phyloP scores from a whole-genome alignment of 2,329 filamentous ascomycete species.

The Decorospora gaudefroyi region DNA sequence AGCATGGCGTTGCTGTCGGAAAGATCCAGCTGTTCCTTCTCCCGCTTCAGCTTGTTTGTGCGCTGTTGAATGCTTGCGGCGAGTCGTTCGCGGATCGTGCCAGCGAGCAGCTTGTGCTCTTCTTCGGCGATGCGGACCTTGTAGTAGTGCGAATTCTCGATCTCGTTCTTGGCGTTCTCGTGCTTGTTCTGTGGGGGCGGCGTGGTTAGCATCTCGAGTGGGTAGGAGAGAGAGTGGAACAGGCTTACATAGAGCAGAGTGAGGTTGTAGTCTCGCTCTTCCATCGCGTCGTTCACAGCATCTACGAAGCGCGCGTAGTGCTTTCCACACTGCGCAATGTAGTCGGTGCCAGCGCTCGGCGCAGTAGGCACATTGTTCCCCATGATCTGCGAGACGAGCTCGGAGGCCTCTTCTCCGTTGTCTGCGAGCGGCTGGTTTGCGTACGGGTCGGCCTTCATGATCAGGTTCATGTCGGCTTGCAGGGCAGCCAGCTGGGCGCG shows the following conservation, averaged over 20 bases:
- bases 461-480: slow-evolving; percentile 86
- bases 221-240: background rate
- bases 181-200: slow-evolving; percentile 58
- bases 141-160: slow-evolving; percentile 62
- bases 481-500: slow-evolving; percentile 87
- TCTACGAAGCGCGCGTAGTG: slow-evolving; percentile 84
- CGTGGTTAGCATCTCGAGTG: slow-evolving; percentile 18
- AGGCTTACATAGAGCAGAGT: slow-evolving; percentile 78
- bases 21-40: slow-evolving; percentile 69
- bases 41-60: slow-evolving; percentile 61
- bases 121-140: slow-evolving; percentile 65
- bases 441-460: slow-evolving; percentile 84
- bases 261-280: slow-evolving; percentile 82
- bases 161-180: slow-evolving; percentile 59
- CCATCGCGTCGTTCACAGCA: slow-evolving; percentile 84
- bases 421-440: slow-evolving; percentile 69
- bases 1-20: slow-evolving; percentile 68
- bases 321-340: slow-evolving; percentile 68
- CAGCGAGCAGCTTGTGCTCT: slow-evolving; percentile 63
- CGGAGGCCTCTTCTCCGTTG: slow-evolving; percentile 66
- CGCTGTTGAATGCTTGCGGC: slow-evolving; percentile 62
- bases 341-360: slow-evolving; percentile 68
- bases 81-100: slow-evolving; percentile 65
- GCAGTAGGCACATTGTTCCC: slow-evolving; percentile 49
- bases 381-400: slow-evolving; percentile 57